Evolutionary conservation across 176 grass and related monocot genomes (phyloP).

Genomic region (maize (Zea mays)): DNA sequence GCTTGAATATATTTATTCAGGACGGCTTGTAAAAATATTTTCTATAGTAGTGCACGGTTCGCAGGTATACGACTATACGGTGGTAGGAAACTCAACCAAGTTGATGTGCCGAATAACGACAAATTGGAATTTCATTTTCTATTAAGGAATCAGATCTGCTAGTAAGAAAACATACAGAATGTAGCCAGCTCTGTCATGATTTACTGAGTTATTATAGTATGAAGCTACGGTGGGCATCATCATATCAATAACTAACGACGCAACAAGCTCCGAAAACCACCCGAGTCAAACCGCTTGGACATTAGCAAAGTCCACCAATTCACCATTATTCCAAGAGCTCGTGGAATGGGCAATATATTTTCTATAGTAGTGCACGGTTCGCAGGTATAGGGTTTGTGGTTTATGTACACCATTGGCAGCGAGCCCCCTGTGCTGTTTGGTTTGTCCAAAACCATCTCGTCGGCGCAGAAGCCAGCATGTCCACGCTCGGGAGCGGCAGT

Average conservation of each 20-base stretch:
- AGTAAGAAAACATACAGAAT: background rate
- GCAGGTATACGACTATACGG: background rate
- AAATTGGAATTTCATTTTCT: background rate
- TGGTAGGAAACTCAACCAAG: background rate
- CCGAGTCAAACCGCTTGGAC: background rate
- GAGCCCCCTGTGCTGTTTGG: background rate
- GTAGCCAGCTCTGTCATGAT: background rate
- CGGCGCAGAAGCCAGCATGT: constrained; percentile 9
- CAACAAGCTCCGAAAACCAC: background rate
- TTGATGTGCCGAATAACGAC: background rate
- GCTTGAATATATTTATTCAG: too few relatives aligned
- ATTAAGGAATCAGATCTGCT: background rate
- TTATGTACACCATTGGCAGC: constrained; percentile 30
- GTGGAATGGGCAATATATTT: too few relatives aligned
- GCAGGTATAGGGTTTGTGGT: background rate
- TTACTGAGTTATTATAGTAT: too few relatives aligned
- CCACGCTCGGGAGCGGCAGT: constrained; percentile 19
- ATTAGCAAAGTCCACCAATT: too few relatives aligned
- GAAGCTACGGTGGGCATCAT: background rate
- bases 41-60: background rate
- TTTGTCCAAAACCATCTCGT: constrained; percentile 1
- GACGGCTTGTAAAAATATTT: too few relatives aligned
- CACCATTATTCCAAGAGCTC: too few relatives aligned
- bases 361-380: too few relatives aligned
- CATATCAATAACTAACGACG: too few relatives aligned